These are phyloP conservation scores for Xylona heveae DNA, from an alignment of 495 filamentous ascomycete genomes.

Conservation along the genomic window DNA sequence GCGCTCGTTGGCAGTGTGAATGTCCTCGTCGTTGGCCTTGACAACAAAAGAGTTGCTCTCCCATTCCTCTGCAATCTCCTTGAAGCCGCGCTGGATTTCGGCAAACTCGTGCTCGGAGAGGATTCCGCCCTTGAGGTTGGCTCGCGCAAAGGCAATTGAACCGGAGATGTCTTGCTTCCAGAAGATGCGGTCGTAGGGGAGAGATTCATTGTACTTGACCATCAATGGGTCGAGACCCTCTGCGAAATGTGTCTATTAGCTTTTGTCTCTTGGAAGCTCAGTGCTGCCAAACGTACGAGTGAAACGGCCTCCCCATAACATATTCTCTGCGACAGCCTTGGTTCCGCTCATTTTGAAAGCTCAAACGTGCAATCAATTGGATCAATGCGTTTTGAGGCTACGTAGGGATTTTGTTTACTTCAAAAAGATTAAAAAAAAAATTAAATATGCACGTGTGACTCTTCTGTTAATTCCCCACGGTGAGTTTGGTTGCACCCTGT, in stretches of 20 bases:
- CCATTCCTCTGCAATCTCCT: conserved; percentile 61
- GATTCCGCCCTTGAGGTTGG: conserved; percentile 57
- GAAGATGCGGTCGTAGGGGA: conserved; percentile 64
- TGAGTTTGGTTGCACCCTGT: no score
- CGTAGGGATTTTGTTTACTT: no score
- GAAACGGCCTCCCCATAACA: conserved; percentile 71
- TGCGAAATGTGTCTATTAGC: conserved; percentile 3
- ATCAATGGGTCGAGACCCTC: conserved; percentile 68
- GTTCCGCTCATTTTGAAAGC: no score
- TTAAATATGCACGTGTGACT: no score
- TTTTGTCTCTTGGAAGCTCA: conserved; percentile 6
- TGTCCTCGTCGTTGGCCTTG: conserved; percentile 46
- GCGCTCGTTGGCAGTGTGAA: conserved; percentile 89
- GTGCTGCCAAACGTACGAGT: conserved; percentile 30
- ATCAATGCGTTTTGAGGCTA: no score
- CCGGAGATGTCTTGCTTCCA: conserved; percentile 65
- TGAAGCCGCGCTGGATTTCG: conserved; percentile 54
- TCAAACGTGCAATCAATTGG: no score
- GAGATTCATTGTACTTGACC: conserved; percentile 74
- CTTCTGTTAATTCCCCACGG: no score
- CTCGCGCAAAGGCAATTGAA: conserved; percentile 71
- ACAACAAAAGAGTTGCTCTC: conserved; percentile 32
- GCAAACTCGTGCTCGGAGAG: conserved; percentile 54
- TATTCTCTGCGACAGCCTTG: conserved; percentile 22
- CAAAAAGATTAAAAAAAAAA: no score